Conservation (phyloP, 805 yeast species). For the Yarrowia bubula region DNA sequence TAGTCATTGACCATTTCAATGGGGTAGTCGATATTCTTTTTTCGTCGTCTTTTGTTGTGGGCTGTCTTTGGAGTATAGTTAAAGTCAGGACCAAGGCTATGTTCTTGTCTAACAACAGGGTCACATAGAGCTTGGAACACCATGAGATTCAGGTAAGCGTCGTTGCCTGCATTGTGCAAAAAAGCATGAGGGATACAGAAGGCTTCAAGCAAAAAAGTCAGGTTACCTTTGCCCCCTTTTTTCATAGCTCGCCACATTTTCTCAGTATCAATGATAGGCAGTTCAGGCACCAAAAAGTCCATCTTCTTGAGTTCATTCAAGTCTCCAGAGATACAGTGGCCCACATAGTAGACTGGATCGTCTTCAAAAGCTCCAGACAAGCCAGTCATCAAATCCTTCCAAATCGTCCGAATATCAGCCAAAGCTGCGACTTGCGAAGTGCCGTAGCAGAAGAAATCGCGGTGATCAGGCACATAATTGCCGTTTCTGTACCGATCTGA, state of each 20-base stretch:
- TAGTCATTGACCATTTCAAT: conserved; percentile 4
- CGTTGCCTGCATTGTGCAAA: conserved; percentile 72
- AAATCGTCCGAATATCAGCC: conserved; percentile 38
- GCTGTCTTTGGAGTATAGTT: not conserved
- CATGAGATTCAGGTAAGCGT: conserved; percentile 60
- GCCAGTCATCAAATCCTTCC: conserved; percentile 5
- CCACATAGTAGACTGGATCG: conserved; percentile 45
- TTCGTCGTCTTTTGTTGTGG: not conserved
- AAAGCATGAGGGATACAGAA: conserved; percentile 55
- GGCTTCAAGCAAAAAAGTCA: conserved; percentile 48
- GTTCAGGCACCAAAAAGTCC: conserved; percentile 49
- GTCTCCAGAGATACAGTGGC: conserved; percentile 60
- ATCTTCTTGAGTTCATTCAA: conserved; percentile 48
- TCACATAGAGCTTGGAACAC: conserved; percentile 54
- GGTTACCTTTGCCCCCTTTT: conserved; percentile 13
- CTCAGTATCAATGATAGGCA: conserved; percentile 48
- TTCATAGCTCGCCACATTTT: conserved; percentile 42
- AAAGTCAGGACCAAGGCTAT: not conserved
- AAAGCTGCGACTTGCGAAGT: conserved; percentile 46
- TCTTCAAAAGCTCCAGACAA: not conserved
- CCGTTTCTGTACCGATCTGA: conserved; percentile 44
- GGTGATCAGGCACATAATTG: conserved; percentile 53
- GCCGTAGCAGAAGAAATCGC: conserved; percentile 51
- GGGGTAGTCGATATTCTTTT: conserved; percentile 4
- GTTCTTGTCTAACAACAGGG: conserved; percentile 37